These are phyloP conservation scores for Paramarasmius palmivorus DNA, from an alignment of 1,284 basidiomycete species.

Conservation along the genomic window DNA sequence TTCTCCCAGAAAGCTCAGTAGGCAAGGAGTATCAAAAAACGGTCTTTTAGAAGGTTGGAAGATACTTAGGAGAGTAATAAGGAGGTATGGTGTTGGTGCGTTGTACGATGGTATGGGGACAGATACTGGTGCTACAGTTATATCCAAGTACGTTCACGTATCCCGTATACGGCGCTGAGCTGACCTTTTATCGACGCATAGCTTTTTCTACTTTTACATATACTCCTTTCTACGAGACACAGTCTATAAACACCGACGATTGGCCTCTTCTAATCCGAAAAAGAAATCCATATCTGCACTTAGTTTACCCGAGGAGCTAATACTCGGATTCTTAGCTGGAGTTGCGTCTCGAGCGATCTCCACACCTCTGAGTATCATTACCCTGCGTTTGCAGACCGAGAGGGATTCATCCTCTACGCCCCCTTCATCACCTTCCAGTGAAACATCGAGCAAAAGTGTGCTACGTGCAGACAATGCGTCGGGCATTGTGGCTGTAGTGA, in stretches of 20 bases:
- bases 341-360: slow-evolving; percentile 54
- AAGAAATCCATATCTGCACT: slow-evolving; percentile 23
- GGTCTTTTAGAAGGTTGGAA: slow-evolving; percentile 35
- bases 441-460: slow-evolving; percentile 28
- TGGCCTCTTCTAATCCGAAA: not conserved
- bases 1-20: slow-evolving; percentile 20
- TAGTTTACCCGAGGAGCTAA: slow-evolving; percentile 43
- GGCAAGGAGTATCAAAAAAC: slow-evolving; percentile 7
- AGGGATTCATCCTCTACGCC: slow-evolving; percentile 9
- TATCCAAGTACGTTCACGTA: slow-evolving; percentile 47
- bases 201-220: slow-evolving; percentile 50
- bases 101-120: slow-evolving; percentile 51
- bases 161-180: not conserved
- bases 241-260: slow-evolving; percentile 22
- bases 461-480: slow-evolving; percentile 15
- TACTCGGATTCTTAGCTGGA: slow-evolving; percentile 53
- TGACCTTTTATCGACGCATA: slow-evolving; percentile 17
- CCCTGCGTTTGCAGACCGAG: slow-evolving; percentile 48
- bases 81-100: slow-evolving; percentile 40
- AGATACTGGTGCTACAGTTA: slow-evolving; percentile 51
- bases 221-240: slow-evolving; percentile 38
- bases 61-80: slow-evolving; percentile 37
- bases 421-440: slow-evolving; percentile 17
- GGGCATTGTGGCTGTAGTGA: slow-evolving; percentile 32
- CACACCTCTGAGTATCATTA: slow-evolving; percentile 53